A percentile compares a stretch with the other conserved stretches of the same genome.
These are phyloP conservation scores for Cladosporium sp. DNA, from an alignment of 2,329 filamentous ascomycete genomes.

Conservation along the genomic window DNA sequence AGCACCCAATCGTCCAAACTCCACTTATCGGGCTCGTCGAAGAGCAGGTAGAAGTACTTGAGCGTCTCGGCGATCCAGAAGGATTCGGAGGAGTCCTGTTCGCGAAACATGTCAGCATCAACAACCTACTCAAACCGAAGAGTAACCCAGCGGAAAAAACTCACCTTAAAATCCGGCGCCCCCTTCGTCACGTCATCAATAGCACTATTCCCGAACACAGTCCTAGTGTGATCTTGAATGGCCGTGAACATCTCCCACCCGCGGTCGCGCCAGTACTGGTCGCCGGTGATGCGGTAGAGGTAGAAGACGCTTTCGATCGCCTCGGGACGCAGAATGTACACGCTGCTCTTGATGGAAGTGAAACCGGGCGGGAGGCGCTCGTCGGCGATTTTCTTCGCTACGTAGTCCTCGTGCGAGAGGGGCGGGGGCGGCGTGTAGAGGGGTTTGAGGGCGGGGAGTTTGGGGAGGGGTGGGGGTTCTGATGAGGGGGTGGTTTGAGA, in stretches of 20 bases:
- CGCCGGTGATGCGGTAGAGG: constrained; percentile 85
- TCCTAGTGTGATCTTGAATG: constrained; percentile 62
- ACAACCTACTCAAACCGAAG: neutral
- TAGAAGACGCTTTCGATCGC: constrained; percentile 87
- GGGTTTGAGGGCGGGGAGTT: constrained; percentile 12
- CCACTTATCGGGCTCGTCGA: constrained; percentile 61
- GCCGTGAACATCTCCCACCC: constrained; percentile 83
- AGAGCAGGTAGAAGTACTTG: constrained; percentile 88
- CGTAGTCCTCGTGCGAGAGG: constrained; percentile 28
- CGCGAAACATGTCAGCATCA: neutral
- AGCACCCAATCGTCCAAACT: constrained; percentile 66
- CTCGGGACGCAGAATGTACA: constrained; percentile 58
- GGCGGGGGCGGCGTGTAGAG: constrained; percentile 26
- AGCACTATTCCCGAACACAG: constrained; percentile 65
- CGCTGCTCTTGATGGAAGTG: constrained; percentile 32
- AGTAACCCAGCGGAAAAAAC: neutral
- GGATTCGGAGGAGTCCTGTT: constrained; percentile 8
- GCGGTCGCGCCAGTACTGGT: constrained; percentile 68
- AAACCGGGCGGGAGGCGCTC: constrained; percentile 40
- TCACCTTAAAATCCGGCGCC: constrained; percentile 38
- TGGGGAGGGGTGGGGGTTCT: constrained; percentile 9
- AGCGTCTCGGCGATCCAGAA: constrained; percentile 69
- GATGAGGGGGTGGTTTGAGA: constrained; percentile 4
- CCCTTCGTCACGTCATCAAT: constrained; percentile 58
- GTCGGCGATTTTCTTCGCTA: constrained; percentile 32